Evolutionary conservation across 2,329 filamentous ascomycete species (phyloP), one percentile per base, ranked within the genome.

Genomic region (Ophiostoma ulmi): DNA sequence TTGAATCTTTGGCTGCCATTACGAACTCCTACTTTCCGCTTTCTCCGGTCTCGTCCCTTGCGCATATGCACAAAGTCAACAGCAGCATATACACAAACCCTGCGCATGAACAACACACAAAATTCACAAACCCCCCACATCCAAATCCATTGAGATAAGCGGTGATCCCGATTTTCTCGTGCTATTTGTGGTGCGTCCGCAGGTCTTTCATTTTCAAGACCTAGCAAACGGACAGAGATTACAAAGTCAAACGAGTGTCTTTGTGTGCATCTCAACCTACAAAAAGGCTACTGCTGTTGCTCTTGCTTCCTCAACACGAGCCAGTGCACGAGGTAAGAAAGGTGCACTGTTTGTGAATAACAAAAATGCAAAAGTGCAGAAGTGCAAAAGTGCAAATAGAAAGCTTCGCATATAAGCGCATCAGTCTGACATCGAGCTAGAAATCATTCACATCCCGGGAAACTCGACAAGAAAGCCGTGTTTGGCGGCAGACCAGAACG

Each of bases 61-160:
- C 63, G 35, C 66, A 39, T 61, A 69, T 41, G 52, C 61, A 63
- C 38, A 64, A 36, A 38, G 48, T 13, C 68, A 61, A n/a, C 48
- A 41, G 66, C 68, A 36, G 35, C 35, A 52, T 55, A 68, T 41
- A 61, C 58, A 41, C 66, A 67, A 48, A 61, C 66, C 61, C 65
- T 72, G 66, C 55, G 68, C 39, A 65, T 36, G n/a, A 63, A 26
- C 63, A 68, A 63, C 55, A 35, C 64, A 67, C 58, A 67, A 68
- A 52, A 65, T n/a, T 70, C 67, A 69, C 31, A 35, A 52, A 48
- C 17, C 74, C 76, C 76, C 76, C 77, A 76, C 77, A 76, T 72
- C 76, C 77, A 76, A 77, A 76, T 72, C 73, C 68, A 68, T 70
- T 66, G 66, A 63, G 68, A 72, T 73, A 71, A 72, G 72, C 72